Percentiles rank a stretch among this genome's conserved stretches.
Conservation (phyloP, 306 rosid species). For the Quercus ilex region DNA sequence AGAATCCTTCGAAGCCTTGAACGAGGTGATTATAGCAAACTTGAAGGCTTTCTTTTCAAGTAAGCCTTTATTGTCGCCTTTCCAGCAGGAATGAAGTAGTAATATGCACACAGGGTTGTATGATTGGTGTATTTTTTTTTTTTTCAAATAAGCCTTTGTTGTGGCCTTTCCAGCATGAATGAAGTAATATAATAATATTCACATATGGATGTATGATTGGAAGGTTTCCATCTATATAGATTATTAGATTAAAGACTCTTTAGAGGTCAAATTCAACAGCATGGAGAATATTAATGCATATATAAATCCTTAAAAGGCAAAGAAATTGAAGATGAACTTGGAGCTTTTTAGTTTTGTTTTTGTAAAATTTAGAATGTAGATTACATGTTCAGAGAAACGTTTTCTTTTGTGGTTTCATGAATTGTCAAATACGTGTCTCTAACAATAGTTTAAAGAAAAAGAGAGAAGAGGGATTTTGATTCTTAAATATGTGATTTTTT, state of each 20-base stretch:
- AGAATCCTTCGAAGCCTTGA: not conserved
- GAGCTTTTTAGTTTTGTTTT: too few species aligned
- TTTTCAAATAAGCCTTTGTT: conserved; percentile 1
- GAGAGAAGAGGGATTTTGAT: too few species aligned
- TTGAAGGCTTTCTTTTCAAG: conserved; percentile 17
- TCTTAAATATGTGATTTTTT: too few species aligned
- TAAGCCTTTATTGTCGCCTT: not conserved
- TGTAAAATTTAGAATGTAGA: too few species aligned
- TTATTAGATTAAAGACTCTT: not conserved
- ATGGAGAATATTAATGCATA: too few species aligned
- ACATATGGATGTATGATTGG: not conserved
- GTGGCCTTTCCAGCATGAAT: not conserved
- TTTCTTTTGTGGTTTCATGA: too few species aligned
- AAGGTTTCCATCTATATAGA: not conserved
- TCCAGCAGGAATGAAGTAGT: not conserved
- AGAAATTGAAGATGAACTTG: too few species aligned
- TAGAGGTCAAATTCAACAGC: not conserved
- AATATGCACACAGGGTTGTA: not conserved
- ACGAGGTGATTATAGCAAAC: conserved; percentile 2
- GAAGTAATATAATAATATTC: too few species aligned
- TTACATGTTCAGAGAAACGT: too few species aligned
- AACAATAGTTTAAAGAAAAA: too few species aligned
- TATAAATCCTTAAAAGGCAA: not conserved
- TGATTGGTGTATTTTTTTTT: not conserved
- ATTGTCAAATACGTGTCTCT: too few species aligned